These are phyloP conservation scores for Mediolabrus comicus DNA, from an alignment of 108 stramenopile species.

Conservation along the genomic window DNA sequence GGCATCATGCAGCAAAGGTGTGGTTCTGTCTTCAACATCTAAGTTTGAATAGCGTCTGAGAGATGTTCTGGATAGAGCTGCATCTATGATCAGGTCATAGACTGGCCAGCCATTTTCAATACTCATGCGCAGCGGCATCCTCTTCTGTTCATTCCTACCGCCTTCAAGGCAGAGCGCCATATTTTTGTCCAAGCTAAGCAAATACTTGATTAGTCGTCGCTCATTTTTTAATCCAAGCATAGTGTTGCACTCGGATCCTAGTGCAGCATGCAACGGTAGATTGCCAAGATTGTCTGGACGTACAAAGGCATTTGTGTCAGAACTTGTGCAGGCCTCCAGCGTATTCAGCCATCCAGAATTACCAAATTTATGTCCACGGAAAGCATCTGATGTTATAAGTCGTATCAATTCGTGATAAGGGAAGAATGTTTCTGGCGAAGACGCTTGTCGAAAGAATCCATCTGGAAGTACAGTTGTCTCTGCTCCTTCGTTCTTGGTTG, in stretches of 20 bases:
- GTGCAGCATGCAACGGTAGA: conserved; percentile 49
- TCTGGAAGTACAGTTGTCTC: not conserved
- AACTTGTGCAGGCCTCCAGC: conserved; percentile 37
- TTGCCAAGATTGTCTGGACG: conserved; percentile 35
- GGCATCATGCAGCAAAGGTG: conserved; percentile 40
- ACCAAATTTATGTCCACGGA: conserved; percentile 43
- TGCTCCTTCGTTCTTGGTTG: conserved; percentile 13
- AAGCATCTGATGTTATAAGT: conserved; percentile 30
- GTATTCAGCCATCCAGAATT: conserved; percentile 34
- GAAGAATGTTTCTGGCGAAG: conserved; percentile 28
- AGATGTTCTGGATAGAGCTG: conserved; percentile 18
- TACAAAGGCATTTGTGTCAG: conserved; percentile 38
- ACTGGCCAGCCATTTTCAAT: conserved; percentile 46
- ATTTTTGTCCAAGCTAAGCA: conserved; percentile 29
- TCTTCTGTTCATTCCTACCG: conserved; percentile 6
- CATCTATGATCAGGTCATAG: conserved; percentile 37
- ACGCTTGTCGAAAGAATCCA: conserved; percentile 17
- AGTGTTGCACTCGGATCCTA: conserved; percentile 47
- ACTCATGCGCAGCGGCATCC: conserved; percentile 35
- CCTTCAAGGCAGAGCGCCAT: conserved; percentile 30
- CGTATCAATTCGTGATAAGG: conserved; percentile 50
- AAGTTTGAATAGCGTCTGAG: not conserved
- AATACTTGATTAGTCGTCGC: conserved; percentile 38
- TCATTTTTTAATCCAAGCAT: conserved; percentile 34
- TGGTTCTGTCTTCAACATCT: conserved; percentile 2